Evolutionary conservation across 805 yeast species (phyloP), one percentile per base, ranked within the genome.

Genomic region (Soucietia sequanensis): DNA sequence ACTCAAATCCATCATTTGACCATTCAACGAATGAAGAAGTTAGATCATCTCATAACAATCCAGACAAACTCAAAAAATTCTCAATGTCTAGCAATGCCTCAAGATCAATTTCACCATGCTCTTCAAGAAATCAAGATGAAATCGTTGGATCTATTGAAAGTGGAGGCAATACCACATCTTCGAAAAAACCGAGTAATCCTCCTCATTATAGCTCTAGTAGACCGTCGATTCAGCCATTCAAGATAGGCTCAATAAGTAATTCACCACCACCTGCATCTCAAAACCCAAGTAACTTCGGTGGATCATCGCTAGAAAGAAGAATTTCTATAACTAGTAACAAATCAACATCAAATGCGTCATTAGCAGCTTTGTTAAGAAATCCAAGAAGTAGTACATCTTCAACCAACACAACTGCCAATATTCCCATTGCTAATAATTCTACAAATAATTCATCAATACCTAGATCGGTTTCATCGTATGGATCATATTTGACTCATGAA

Each of bases 151-250:
- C 23, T 8, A 11, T 21, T 8, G 10, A 8, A 8, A 21, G 23
- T 21, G 23, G 23, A 8, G n/a, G n/a, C n/a, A n/a, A n/a, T n/a
- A n/a, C n/a, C n/a, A n/a, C n/a, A n/a, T n/a, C n/a, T n/a, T 11
- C 8, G 23, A 21, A 21, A 11, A 21, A 21, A 21, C n/a, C n/a
- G n/a, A n/a, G n/a, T n/a, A n/a, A n/a, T n/a, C n/a, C n/a, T n/a
- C n/a, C n/a, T n/a, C 27, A 24, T n/a, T 24, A 24, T 16, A 24
- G 27, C 14, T 9, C n/a, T 16, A 13, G 16, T 15, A 32, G 57
- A 20, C 60, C 76, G 35, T 42, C 68, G 4, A 69, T 77, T 11
- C 82, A 77, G 41, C 79, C 84, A 3, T 81, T 81, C 59, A 78
- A 75, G 42, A 75, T 78, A 3, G 84, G 86, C 0, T 76, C 86